Evolutionary conservation across 2,329 filamentous ascomycete genomes (phyloP), one percentile per base, ranked within the genome.

Genomic region (Fusarium sacchari): DNA sequence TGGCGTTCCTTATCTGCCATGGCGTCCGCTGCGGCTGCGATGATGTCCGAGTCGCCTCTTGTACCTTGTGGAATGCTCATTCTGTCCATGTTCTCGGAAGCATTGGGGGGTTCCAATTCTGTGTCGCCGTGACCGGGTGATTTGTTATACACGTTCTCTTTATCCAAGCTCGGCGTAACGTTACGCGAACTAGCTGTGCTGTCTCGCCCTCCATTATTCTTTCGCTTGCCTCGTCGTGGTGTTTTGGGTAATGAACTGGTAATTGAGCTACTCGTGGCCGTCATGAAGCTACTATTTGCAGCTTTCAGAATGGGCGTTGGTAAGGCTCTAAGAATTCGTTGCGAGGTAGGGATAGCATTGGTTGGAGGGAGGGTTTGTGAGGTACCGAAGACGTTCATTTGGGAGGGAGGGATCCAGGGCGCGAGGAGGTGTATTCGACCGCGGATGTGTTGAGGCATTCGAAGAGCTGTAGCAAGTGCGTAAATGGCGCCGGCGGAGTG

Each of bases 401-500:
- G 95, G 9, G 94, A 98, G 0, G 96, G 96, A 3, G 96, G 96
- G 52, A 99, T 98, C 96, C 95, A 98, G 0, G 96, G 96, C 2
- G 96, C 96, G 14, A 99, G 88, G 6, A 99, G 89, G 82, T 99
- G 96, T 62, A 99, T 96, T 60, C 94, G 92, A 26, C 96, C 96
- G 11, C 95, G 92, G 69, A 99, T 97, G 79, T 98, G 94, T 78
- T 98, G 95, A 8, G 96, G 96, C 89, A 99, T 97, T 49, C 96
- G 93, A 49, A 99, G 86, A 0, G 96, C 96, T 1, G 96, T 98
- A 0, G 96, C 96, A 24, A 99, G 88, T 5, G 96, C 96, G 80
- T 99, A 99, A 59, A 99, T 97, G n/a, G 96, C 96, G 22, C 96
- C 96, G 2, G 96, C 96, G 2, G 96, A 98, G 82, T 99, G 96